These are phyloP conservation scores for Laguncularia racemosa DNA, from an alignment of 345 rosid genomes.

Conservation along the genomic window DNA sequence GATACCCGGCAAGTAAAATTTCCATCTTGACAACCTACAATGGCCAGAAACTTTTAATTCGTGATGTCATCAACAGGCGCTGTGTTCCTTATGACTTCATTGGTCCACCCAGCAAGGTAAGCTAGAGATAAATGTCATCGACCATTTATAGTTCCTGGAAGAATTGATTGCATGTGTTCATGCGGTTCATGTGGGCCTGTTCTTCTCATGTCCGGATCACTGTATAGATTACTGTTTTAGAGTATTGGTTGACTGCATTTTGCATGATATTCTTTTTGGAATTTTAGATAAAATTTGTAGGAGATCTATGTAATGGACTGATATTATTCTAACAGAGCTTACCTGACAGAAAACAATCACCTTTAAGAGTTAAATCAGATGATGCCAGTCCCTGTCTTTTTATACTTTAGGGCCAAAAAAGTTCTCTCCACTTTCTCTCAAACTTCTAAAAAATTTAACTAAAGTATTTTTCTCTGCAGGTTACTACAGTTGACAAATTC, in stretches of 20 bases:
- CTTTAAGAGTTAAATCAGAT: no score
- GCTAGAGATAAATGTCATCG: background rate
- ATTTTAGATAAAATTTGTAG: no score
- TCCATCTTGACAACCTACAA: conserved; percentile 97
- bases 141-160: background rate
- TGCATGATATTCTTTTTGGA: no score
- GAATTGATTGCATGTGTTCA: background rate
- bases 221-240: no score
- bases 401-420: background rate
- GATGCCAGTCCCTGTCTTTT: no score
- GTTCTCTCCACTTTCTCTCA: background rate
- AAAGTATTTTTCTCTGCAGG: conserved; percentile 32
- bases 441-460: background rate
- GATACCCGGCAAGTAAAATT: conserved; percentile 91
- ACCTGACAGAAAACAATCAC: no score
- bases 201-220: no score
- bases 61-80: conserved; percentile 90
- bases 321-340: no score
- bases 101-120: conserved; percentile 97
- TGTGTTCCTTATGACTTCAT: conserved; percentile 79
- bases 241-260: no score
- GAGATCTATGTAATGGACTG: no score
- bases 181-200: no score
- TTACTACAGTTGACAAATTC: conserved; percentile 95
- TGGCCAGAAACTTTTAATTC: conserved; percentile 96